A percentile compares a stretch with the other conserved stretches of the same genome.
Conservation (phyloP, 2,329 filamentous ascomycete genomes). For the Stemphylium lycopersici region DNA sequence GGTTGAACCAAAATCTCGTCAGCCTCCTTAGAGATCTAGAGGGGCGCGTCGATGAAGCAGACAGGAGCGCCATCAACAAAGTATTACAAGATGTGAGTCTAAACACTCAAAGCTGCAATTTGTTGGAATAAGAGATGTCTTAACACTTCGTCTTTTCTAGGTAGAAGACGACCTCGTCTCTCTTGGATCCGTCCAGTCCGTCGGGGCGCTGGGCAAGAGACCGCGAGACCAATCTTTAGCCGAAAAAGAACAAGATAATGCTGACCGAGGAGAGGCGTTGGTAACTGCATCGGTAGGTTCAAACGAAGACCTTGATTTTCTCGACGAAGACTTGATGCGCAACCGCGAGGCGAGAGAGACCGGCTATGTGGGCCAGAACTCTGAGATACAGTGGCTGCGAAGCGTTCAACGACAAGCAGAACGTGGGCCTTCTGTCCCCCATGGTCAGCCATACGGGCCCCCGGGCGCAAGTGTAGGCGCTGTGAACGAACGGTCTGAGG, state of each 20-base stretch:
- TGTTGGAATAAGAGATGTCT: not conserved
- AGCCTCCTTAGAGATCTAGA: conserved; percentile 27
- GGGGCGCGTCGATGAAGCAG: conserved; percentile 14
- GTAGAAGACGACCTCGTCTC: conserved; percentile 27
- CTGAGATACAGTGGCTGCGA: conserved; percentile 44
- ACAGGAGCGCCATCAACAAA: conserved; percentile 24
- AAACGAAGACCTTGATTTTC: conserved; percentile 36
- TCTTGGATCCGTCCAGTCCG: not conserved
- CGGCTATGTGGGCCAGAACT: conserved; percentile 44
- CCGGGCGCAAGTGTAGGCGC: conserved; percentile 21
- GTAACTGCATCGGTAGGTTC: conserved; percentile 34
- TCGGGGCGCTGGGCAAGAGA: conserved; percentile 23
- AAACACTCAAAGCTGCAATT: too few relatives aligned
- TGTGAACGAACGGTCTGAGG: conserved; percentile 19
- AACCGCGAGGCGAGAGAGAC: conserved; percentile 37
- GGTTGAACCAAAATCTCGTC: conserved; percentile 27
- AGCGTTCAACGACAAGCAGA: conserved; percentile 34
- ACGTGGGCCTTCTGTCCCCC: conserved; percentile 9
- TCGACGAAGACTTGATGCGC: conserved; percentile 41
- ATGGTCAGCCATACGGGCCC: conserved; percentile 26
- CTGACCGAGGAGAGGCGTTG: conserved; percentile 24
- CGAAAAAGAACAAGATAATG: not conserved
- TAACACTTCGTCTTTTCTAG: conserved; percentile 8
- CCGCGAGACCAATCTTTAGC: conserved; percentile 3
- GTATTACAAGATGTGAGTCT: conserved; percentile 26